phyloP scores from a whole-genome alignment of 2,329 filamentous ascomycete species.

The Ophiostoma ips region DNA sequence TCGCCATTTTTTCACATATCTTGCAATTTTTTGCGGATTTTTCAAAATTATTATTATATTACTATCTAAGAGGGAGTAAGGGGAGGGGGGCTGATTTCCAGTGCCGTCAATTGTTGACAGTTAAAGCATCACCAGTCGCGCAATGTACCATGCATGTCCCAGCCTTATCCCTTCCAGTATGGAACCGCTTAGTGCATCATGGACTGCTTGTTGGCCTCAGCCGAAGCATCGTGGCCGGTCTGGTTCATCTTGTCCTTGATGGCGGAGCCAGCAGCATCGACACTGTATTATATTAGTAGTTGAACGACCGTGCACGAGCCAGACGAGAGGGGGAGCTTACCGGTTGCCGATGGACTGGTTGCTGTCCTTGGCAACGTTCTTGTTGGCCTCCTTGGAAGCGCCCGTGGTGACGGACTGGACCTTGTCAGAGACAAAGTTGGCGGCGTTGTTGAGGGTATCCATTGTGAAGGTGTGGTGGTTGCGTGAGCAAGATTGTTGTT shows the following conservation, averaged over 20 bases:
- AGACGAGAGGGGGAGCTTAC: too few relatives aligned
- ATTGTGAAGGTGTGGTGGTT: slow-evolving; percentile 20
- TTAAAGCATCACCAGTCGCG: too few relatives aligned
- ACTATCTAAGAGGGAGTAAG: not conserved
- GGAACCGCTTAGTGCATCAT: slow-evolving; percentile 21
- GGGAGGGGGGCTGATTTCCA: not conserved
- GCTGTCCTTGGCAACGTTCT: slow-evolving; percentile 41
- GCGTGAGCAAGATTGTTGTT: slow-evolving; percentile 1
- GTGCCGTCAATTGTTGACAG: not conserved
- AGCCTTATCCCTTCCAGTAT: too few relatives aligned
- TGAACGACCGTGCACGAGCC: too few relatives aligned
- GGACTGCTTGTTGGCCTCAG: slow-evolving; percentile 26
- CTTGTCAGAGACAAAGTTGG: slow-evolving; percentile 46
- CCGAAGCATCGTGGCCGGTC: slow-evolving; percentile 20
- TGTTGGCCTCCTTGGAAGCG: slow-evolving; percentile 47
- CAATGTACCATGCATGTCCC: too few relatives aligned
- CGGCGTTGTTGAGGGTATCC: slow-evolving; percentile 35
- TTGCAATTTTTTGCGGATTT: not conserved
- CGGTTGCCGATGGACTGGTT: slow-evolving; percentile 33
- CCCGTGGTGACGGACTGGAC: slow-evolving; percentile 29
- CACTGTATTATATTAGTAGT: slow-evolving; percentile 15
- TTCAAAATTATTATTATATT: not conserved
- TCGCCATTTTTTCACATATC: not conserved
- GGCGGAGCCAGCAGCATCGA: slow-evolving; percentile 20
- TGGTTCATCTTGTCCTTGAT: slow-evolving; percentile 23